phyloP scores from a whole-genome alignment of 345 rosid species.

The Luvunga scandens region DNA sequence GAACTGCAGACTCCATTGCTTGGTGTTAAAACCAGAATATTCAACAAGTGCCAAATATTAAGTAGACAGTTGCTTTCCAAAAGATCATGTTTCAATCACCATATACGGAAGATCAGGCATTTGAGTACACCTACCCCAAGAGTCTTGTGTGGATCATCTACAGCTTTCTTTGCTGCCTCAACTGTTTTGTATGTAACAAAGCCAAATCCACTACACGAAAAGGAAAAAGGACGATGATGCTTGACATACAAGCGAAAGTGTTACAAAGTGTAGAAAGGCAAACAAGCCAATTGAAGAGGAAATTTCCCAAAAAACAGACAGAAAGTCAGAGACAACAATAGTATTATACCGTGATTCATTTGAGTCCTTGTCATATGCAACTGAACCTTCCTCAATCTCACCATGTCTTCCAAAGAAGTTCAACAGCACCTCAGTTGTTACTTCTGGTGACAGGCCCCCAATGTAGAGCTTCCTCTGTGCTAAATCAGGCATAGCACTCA shows the following conservation, averaged over 20 bases:
- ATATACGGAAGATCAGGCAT: not conserved
- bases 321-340: not conserved
- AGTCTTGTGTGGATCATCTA: constrained; percentile 56
- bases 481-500: constrained; percentile 43
- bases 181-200: constrained; percentile 60
- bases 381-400: constrained; percentile 68
- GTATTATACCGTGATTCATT: constrained; percentile 51
- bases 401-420: constrained; percentile 48
- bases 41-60: not conserved
- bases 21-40: not conserved
- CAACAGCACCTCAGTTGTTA: constrained; percentile 56
- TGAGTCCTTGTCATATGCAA: constrained; percentile 68
- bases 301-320: not conserved
- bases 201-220: constrained; percentile 59
- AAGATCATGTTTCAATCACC: not conserved
- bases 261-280: not conserved
- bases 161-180: constrained; percentile 61
- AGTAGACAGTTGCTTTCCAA: not conserved
- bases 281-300: not conserved
- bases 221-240: constrained; percentile 10
- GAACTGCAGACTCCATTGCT: not conserved
- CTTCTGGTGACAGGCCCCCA: constrained; percentile 61
- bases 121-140: constrained; percentile 42
- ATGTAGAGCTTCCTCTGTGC: constrained; percentile 63
- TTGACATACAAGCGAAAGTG: not conserved